Evolutionary conservation across 2,329 filamentous ascomycete genomes (phyloP).

Genomic region (Talaromyces sp.): DNA sequence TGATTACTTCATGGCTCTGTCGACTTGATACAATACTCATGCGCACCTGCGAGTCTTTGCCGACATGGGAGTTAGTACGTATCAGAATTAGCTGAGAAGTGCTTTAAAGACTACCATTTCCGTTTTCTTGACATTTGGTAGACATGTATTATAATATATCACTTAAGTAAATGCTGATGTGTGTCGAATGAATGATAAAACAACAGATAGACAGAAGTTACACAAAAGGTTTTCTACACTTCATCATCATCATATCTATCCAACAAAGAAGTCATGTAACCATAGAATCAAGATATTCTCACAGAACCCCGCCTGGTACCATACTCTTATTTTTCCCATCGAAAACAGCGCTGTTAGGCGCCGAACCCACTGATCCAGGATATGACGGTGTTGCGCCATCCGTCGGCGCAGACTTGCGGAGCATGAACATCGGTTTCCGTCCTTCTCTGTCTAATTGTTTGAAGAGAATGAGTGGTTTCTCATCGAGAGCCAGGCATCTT

Average conservation of each 20-base stretch:
- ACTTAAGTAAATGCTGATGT: background rate
- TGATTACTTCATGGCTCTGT: background rate
- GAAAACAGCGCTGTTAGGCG: conserved; percentile 18
- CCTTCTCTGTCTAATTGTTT: conserved; percentile 97
- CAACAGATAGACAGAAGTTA: background rate
- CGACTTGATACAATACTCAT: background rate
- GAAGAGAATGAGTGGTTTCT: conserved; percentile 92
- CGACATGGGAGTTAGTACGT: no score
- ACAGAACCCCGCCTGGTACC: conserved; percentile 17
- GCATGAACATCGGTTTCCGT: conserved; percentile 99
- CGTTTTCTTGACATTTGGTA: background rate
- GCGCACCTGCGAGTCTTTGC: no score
- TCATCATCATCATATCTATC: conserved; percentile 1
- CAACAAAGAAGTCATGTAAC: background rate
- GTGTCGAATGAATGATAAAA: conserved; percentile 1
- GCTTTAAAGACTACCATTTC: background rate
- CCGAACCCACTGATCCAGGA: conserved; percentile 11
- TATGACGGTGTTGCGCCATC: conserved; percentile 31
- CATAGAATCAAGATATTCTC: background rate
- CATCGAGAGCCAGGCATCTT: conserved; percentile 82
- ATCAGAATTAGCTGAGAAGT: background rate
- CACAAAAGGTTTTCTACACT: background rate
- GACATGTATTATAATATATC: background rate
- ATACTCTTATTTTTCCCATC: conserved; percentile 18
- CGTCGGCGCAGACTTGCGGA: conserved; percentile 63